Evolutionary conservation across 23 red algal species (phyloP).

Genomic region (Gracilaria domingensis): DNA sequence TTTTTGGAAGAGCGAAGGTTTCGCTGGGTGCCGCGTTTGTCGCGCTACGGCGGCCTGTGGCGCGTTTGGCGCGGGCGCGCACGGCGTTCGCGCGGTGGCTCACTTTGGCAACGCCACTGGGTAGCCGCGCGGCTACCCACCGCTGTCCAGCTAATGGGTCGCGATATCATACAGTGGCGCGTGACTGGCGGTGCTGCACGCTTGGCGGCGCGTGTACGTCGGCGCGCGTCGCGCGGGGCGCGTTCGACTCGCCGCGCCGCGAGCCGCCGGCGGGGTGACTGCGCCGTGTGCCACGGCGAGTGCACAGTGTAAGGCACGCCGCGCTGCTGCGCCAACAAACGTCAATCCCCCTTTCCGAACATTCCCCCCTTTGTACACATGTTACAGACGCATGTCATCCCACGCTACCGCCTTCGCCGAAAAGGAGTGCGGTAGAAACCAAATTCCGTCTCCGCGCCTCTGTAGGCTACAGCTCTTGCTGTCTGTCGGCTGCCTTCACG

Average conservation of each 20-base stretch:
- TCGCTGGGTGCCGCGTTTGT: background rate
- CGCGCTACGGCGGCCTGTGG: background rate
- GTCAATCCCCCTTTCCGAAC: too few relatives aligned
- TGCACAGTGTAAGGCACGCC: background rate
- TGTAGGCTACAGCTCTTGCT: too few relatives aligned
- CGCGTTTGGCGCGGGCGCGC: background rate
- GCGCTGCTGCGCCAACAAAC: background rate
- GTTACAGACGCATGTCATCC: too few relatives aligned
- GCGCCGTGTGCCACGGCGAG: background rate
- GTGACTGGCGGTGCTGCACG: slow-evolving; percentile 1
- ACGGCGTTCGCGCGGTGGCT: slow-evolving; percentile 11
- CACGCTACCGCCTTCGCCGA: too few relatives aligned
- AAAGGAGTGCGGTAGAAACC: too few relatives aligned
- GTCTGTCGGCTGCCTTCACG: too few relatives aligned
- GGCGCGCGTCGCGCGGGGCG: background rate
- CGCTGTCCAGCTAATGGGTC: too few relatives aligned
- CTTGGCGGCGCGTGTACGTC: background rate
- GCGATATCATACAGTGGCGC: too few relatives aligned
- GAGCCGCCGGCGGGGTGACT: background rate
- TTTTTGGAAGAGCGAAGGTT: background rate
- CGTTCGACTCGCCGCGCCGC: background rate
- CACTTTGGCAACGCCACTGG: background rate
- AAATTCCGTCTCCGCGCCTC: too few relatives aligned
- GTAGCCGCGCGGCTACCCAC: background rate
- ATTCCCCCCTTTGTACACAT: too few relatives aligned